Evolutionary conservation across 495 filamentous ascomycete species (phyloP).

Genomic region (Apiosordaria backusii): DNA sequence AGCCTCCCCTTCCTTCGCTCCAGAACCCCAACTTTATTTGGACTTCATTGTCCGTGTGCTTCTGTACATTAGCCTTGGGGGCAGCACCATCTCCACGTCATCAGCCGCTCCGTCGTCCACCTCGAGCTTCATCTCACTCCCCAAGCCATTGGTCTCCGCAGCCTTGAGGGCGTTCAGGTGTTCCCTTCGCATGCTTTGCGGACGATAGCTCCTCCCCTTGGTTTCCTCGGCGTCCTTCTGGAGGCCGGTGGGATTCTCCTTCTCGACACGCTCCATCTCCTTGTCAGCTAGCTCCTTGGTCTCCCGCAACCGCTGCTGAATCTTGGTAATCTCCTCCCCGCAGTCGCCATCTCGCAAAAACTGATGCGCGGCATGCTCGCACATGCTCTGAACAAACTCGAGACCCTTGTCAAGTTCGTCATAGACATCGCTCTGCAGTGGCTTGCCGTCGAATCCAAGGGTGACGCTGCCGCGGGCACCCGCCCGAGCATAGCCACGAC

Average conservation of each 20-base stretch:
- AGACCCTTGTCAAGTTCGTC: slow-evolving; percentile 72
- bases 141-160: not conserved
- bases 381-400: slow-evolving; percentile 73
- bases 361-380: slow-evolving; percentile 81
- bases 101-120: slow-evolving; percentile 18
- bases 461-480: slow-evolving; percentile 1
- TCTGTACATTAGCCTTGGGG: slow-evolving; percentile 16
- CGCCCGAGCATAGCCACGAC: slow-evolving; percentile 18
- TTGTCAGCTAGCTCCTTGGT: slow-evolving; percentile 56
- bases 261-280: slow-evolving; percentile 53
- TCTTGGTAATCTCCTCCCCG: slow-evolving; percentile 63
- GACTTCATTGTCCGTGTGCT: slow-evolving; percentile 17
- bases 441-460: slow-evolving; percentile 11
- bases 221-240: slow-evolving; percentile 25
- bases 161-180: slow-evolving; percentile 14
- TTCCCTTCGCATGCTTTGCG: slow-evolving; percentile 32
- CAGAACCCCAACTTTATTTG: not conserved
- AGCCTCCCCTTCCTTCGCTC: too few species aligned
- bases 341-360: slow-evolving; percentile 83
- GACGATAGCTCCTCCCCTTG: slow-evolving; percentile 28
- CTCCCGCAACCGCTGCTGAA: slow-evolving; percentile 56
- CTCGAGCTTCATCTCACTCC: slow-evolving; percentile 9
- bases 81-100: not conserved
- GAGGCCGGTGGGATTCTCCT: slow-evolving; percentile 32
- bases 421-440: slow-evolving; percentile 50